A percentile compares a stretch with the other conserved stretches of the same genome.
phyloP scores from a whole-genome alignment of 352 stramenopile species.

The Globisporangium paroecandrum region DNA sequence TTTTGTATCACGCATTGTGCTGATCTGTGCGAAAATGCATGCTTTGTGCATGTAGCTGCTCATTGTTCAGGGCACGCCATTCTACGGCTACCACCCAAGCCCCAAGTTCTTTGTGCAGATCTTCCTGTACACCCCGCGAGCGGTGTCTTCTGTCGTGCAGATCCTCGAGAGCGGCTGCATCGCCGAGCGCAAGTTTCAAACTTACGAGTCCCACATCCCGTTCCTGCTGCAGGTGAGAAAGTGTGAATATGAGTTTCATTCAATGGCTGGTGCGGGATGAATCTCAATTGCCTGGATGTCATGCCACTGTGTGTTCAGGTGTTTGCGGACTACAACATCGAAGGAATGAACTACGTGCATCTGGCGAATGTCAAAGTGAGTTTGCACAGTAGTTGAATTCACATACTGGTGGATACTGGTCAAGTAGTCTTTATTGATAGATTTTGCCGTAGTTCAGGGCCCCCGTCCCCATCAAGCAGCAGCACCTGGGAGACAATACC shows the following conservation, averaged over 20 bases:
- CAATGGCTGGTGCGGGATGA: too few species aligned
- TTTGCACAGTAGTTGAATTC: background rate
- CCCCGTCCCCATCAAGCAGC: conserved; percentile 52
- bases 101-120: conserved; percentile 86
- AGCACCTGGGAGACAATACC: conserved; percentile 31
- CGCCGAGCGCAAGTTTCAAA: conserved; percentile 69
- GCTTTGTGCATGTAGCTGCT: conserved; percentile 45
- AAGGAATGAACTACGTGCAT: conserved; percentile 88
- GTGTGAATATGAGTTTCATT: background rate
- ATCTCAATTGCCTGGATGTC: background rate
- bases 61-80: conserved; percentile 83
- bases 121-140: conserved; percentile 83
- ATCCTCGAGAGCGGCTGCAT: conserved; percentile 84
- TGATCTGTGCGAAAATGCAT: background rate
- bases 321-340: conserved; percentile 91
- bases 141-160: conserved; percentile 57
- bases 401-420: background rate
- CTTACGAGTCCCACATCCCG: conserved; percentile 87
- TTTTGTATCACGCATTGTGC: background rate
- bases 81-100: conserved; percentile 84
- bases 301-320: conserved; percentile 31
- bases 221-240: conserved; percentile 62
- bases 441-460: conserved; percentile 49
- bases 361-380: conserved; percentile 65
- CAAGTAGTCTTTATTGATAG: background rate